Base-by-base conservation (phyloP, 129 eudicot species). In the Ambrosia trifida region DNA sequence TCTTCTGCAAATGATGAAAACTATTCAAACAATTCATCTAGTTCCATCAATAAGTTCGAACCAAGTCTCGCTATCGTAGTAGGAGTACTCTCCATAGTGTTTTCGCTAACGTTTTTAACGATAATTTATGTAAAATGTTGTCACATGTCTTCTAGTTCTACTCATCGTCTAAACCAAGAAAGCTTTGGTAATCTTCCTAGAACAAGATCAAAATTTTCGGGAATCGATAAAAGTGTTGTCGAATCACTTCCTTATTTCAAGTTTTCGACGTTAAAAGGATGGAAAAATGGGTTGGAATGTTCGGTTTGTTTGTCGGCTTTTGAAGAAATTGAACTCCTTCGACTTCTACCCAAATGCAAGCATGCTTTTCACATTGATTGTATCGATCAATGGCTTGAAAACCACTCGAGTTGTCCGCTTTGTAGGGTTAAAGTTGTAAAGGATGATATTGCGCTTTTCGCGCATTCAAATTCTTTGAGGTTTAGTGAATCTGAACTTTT, bases 331-430 rank as follows among this genome's bases (percentile, higher is more conserved):
- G 96, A 92, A 65, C 68, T 76, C 41, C 87, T 92, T 5, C 64
- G 96, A 8, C 69, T 92, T 38, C 64, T 92, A 31, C 98, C 98
- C 8, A 85, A 85, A 69, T 91, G 98, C 62, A 88, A 83, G 30
- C 98, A 91, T 46, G 96, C 87, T 0, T 91, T 91, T 74, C 96
- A 92, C 60, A 78, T 89, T 0, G 76, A 72, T 33, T 92, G 98
- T 65, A 77, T 92, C 45, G 98, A 92, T 66, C 77, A 64, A 47
- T 92, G 98, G 98, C 89, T 92, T 13, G 89, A 85, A 59, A 76
- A 72, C 30, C 96, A 92, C 81, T 86, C 96, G 6, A 89, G 84
- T 19, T 92, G 98, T 63, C 98, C 98, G 0, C 89, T 92, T 57
- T 89, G 98, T 66, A 79, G 97, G 79, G 68, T 75, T 41, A 75